Base-by-base conservation (phyloP, 2,329 filamentous ascomycete species). In the Penicillium sp. region DNA sequence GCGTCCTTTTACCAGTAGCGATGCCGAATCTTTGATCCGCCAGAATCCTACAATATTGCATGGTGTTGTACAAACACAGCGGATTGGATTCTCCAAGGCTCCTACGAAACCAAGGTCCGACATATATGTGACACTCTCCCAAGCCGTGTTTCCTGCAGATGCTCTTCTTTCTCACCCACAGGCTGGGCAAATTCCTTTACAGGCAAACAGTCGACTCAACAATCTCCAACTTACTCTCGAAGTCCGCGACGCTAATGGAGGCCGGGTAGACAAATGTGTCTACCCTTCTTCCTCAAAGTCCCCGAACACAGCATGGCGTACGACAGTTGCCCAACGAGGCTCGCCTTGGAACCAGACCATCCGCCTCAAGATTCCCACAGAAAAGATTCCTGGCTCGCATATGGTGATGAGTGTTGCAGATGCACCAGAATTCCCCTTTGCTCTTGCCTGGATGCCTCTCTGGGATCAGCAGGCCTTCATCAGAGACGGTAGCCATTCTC, bases 381-480 rank as follows among this genome's bases (percentile, higher is more conserved):
- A 87, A 42, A 87, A 96, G 57, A 92, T 99, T 0, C 80, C 85
- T 2, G 82, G 83, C 18, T 85, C 88, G 10, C 93, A 99, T 72
- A 75, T 97, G 22, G 88, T 95, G 29, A 87, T 99, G 80, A 91
- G 89, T 58, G 75, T 99, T 46, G 86, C 90, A 8, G 90, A 97
- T 71, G 82, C 88, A 42, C 90, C 92, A 0, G 86, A 87, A 46
- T 86, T 89, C 38, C 90, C 93, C 0, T 96, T 97, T 67, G 92
- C 93, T 2, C 78, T 97, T 36, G 88, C 88, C 12, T 91, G 95
- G 78, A 85, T 99, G 75, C 93, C 93, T 0, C 77, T 99, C 2
- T 99, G 95, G 93, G 88, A 92, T 43, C 82, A 89, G 19, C 84
- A 90, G 50, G 92, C 93, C 0, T 99, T 99, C 64, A 82, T 95